Evolutionary conservation across 768 basidiomycete species (phyloP), one percentile per base, ranked within the genome.

Genomic region (Serendipita indica): DNA sequence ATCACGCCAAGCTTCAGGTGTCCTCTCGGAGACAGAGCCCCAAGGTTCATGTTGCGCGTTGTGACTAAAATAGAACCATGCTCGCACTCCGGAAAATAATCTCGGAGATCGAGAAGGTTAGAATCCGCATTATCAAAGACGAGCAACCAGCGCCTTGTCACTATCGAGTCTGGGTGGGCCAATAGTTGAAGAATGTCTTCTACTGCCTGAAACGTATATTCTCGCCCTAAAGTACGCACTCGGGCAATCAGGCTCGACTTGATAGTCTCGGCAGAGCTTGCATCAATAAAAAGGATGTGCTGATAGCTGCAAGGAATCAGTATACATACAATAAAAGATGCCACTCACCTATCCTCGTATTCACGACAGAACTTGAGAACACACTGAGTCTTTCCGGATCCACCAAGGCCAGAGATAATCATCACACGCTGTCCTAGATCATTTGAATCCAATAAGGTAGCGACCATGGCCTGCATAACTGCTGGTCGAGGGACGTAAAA

Each of bases 211-310:
- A 16, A 16, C 10, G n/a, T 27, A 16, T 22, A 33, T 12, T 30
- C 10, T n/a, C 16, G 12, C 7, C 32, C 49, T 27, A 54, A 25
- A 10, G 7, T 27, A 25, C 3, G 49, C n/a, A 54, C 16, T n/a
- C 49, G 22, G n/a, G 49, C 22, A 30, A 54, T 20, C 10, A 54
- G 30, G n/a, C 25, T 27, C 25, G 7, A 3, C 49, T 54, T 28
- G 2, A 54, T 54, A 18, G 4, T 54, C 25, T 54, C 49, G n/a
- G 49, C 32, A 10, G 49, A 54, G 10, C 22, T 22, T 13, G 49
- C 49, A 30, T 54, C 49, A 28, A 54, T 30, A 3, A 54, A 54
- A 20, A 54, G 22, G 32, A 54, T 54, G n/a, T 54, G 49, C n/a
- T 54, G 4, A 18, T 22, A 54, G 2, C 49, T 54, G 30, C 1